Evolutionary conservation across 192 early-diverging fungal species (phyloP), one percentile per base, ranked within the genome.

Genomic region (Diversispora epigaea): DNA sequence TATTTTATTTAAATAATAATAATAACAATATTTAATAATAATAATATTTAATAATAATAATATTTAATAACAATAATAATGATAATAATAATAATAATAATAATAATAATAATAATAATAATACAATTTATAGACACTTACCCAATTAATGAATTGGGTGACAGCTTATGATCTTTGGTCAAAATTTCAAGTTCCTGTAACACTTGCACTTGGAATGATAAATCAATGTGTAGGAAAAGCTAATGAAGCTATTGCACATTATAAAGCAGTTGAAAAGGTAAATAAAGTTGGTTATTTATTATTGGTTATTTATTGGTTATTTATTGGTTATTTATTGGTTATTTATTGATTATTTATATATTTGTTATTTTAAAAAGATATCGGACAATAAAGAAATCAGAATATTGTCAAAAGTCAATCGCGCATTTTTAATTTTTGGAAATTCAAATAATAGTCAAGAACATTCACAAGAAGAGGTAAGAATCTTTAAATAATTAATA

Each of bases 111-210:
- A 32, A 32, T 32, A 32, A 32, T 32, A 0, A 32, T 32, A 32
- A 32, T 32, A 67, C 68, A 4, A 50, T 75, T 39, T 77, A 76
- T 10, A 83, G 80, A 68, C 64, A 58, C 21, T 79, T 76, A 75
- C 80, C 72, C 1, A 41, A 76, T 32, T 78, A 77, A 70, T 68
- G 6, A 45, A 66, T 44, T 76, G 75, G 75, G 6, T 39, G 14
- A 70, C 66, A 11, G 32, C 49, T 17, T 50, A 76, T 58, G 17
- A 41, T 25, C 43, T 76, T 44, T 76, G 75, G 75, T 14, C 47
- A 17, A 49, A 76, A 40, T 56, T 76, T 44, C 50, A 76, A 58
- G 64, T 71, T 3, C 14, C 40, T 40, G 49, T 60, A 11, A 21
- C 49, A 58, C 70, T 72, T 58, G 70, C 50, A 46, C 21, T 72